Evolutionary conservation across 2,329 filamentous ascomycete species (phyloP), one percentile per base, ranked within the genome.

Genomic region (Pseudogymnoascus sp.): DNA sequence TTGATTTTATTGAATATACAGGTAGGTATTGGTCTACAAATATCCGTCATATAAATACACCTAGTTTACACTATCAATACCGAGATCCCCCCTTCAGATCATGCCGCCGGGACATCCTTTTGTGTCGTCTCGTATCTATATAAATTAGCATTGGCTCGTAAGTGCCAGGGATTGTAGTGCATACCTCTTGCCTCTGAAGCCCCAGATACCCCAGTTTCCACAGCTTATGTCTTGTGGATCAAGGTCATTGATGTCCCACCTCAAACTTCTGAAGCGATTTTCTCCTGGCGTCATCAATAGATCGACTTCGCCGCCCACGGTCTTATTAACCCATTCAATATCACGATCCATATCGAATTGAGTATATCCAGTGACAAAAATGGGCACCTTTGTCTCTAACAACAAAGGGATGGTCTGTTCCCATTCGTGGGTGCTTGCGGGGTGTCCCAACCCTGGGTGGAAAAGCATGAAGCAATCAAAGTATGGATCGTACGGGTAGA

Each of bases 391-490:
- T 2, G 95, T 99, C 78, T 97, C 92, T 19, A 99, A 80, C 29
- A 99, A 82, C 70, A 92, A 81, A 2, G 94, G 94, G 6, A 99
- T 77, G 0, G 94, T 97, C 69, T 93, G 87, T 64, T 89, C 84
- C 94, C 95, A 99, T 75, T 99, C 94, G 70, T 96, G 90, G 61
- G 90, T 90, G 71, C 89, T 93, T 12, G 92, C 91, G 0, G 95
- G 92, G 74, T 99, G 94, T 11, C 94, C 95, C 16, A 99, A 83
- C 7, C 95, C 95, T 0, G 95, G 95, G 72, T 99, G 95, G 81
- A 97, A 99, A 60, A 97, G 83, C 71, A 99, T 87, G 72, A 99
- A 96, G 75, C 90, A 94, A 79, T 99, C 94, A 74, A 99, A 96
- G 78, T 99, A 99, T 0, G 94, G 94, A 73, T 99, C 94, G 73